Evolutionary conservation across 2,329 filamentous ascomycete species (phyloP), one percentile per base, ranked within the genome.

Genomic region (Hymenoscyphus fraxineus): DNA sequence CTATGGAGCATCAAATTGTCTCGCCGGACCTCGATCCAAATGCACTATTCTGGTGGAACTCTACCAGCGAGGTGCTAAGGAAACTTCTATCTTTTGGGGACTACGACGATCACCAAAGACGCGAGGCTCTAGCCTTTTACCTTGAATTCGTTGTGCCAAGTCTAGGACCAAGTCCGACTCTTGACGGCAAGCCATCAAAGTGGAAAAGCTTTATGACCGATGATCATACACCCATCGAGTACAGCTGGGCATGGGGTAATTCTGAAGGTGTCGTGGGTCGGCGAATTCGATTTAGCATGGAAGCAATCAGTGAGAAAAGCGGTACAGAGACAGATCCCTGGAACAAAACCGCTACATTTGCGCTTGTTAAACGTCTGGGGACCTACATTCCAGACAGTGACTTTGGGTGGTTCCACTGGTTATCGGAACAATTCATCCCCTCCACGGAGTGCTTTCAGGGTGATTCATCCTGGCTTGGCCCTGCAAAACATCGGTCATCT

Each of bases 161-260:
- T 16, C 47, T 54, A 9, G 47, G 47, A 54, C 15, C 47, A 9
- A n/a, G 47, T n/a, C 47, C 47, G 3, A 16, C 9, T 54, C 9
- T 27, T 16, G 47, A 54, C 2, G 47, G 47, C 16, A 3, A 27
- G 7, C 47, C n/a, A n/a, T n/a, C 47, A 54, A 19, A 54, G 19
- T 47, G 60, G 51, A 16, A n/a, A 15, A 62, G 60, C 15, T 58
- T 57, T 35, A 62, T 62, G 60, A 58, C 51, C 31, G 51, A 58
- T 57, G 60, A 62, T 38, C 12, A 16, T 12, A 62, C 60, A 19
- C 38, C 60, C 2, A 41, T 61, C 13, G 60, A 61, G 31, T 38
- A 56, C 19, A 61, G 60, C 60, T 61, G 60, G 60, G 22, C 19
- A 6, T 61, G 60, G 60, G 47, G 47, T 54, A 3, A 16, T 3